Evolutionary conservation across 2,329 filamentous ascomycete genomes (phyloP), one percentile per base, ranked within the genome.

Genomic region (Lachnellula willkommii): DNA sequence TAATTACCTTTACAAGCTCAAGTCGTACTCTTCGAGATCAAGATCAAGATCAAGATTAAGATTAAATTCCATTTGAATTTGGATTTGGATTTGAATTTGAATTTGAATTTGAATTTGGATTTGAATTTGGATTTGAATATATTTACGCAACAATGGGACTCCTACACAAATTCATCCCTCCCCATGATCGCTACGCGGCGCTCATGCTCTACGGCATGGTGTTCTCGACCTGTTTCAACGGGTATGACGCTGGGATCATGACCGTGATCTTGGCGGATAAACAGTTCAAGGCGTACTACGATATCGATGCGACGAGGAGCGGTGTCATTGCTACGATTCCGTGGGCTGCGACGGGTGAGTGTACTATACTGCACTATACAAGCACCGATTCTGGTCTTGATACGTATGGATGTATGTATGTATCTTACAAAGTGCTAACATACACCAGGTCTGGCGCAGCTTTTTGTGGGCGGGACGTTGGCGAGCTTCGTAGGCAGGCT

Each of bases 231-330:
- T 74, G 71, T 52, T 75, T 75, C 62, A 74, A 75, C 62, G 73
- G 72, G 2, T 74, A 74, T 50, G 73, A 75, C 68, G 71, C 71
- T 17, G 66, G 66, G 12, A 74, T 75, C 53, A 74, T 74, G 71
- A 74, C 72, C 1, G 72, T 74, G 49, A 75, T 75, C 53, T 55
- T 75, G 51, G 72, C 73, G 4, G 73, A 75, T 54, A 63, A 72
- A 20, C 72, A 74, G 51, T 75, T 75, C 55, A 73, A 65, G 14
- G 54, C 66, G 3, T 75, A 75, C 58, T 75, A 75, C 63, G 57
- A 65, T 35, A 69, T 75, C 26, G 65, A 71, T 52, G 54, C 67
- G 4, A 69, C 66, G 22, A 65, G 62, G 37, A 66, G 66, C n/a
- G 73, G 73, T 22, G 61, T 73, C 8, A 69, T 75, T 50, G 72